Conservation (phyloP, 495 filamentous ascomycete genomes). For the Tuber microsphaerosporum region DNA sequence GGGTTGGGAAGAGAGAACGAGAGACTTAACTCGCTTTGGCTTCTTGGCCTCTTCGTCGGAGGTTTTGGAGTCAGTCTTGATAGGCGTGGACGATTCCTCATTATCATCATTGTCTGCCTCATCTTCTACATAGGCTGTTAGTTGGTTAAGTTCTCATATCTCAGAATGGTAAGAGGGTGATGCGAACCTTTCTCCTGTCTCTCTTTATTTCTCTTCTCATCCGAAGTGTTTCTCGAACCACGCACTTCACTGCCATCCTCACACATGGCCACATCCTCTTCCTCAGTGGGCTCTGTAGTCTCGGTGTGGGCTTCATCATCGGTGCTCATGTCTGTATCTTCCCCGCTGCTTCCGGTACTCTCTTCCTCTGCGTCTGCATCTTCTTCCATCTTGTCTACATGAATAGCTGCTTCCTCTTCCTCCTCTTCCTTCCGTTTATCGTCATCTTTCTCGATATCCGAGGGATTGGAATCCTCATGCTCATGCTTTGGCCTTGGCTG, state of each 20-base stretch:
- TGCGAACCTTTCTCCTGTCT: conserved; percentile 6
- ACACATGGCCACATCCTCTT: conserved; percentile 35
- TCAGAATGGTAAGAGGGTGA: neutral
- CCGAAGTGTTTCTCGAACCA: conserved; percentile 4
- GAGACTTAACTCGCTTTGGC: neutral
- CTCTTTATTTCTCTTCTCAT: conserved; percentile 16
- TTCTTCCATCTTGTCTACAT: conserved; percentile 34
- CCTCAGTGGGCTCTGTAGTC: conserved; percentile 9
- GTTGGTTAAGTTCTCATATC: neutral
- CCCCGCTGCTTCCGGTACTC: conserved; percentile 12
- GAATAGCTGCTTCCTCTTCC: conserved; percentile 7
- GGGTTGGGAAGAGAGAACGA: neutral
- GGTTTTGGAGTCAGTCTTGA: neutral
- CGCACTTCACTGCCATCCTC: conserved; percentile 22
- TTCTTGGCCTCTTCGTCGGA: neutral
- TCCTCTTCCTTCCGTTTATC: conserved; percentile 26
- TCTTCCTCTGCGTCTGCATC: conserved; percentile 26
- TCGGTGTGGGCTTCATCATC: conserved; percentile 24
- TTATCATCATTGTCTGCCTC: neutral
- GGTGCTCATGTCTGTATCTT: conserved; percentile 32
- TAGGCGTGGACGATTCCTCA: neutral
- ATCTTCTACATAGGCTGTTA: neutral
- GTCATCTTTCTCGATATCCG: conserved; percentile 24
- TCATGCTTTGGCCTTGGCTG: conserved; percentile 22
- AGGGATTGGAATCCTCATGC: conserved; percentile 20